Percentiles rank a stretch among this genome's conserved stretches.
phyloP scores from a whole-genome alignment of 805 yeast genomes.

The Saccharomycopsis sp. region DNA sequence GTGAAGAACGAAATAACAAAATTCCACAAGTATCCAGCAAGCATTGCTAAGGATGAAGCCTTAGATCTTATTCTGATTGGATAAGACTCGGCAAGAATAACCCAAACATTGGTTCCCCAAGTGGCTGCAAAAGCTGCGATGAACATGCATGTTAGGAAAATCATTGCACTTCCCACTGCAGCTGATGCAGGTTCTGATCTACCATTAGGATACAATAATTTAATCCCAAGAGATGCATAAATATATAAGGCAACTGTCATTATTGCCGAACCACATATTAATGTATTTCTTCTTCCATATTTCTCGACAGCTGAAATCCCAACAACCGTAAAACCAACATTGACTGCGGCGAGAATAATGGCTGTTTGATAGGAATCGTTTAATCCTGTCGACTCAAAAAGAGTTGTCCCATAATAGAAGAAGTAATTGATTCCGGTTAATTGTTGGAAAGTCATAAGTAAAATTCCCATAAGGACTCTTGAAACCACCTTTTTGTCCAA shows the following conservation, averaged over 20 bases:
- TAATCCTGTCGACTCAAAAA: conserved; percentile 53
- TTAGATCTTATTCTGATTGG: conserved; percentile 59
- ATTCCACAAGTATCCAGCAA: conserved; percentile 57
- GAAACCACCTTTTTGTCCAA: conserved; percentile 48
- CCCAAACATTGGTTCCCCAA: conserved; percentile 71
- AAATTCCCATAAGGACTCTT: conserved; percentile 44
- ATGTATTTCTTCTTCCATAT: conserved; percentile 44
- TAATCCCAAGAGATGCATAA: conserved; percentile 54
- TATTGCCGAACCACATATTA: conserved; percentile 42
- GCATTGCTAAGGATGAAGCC: conserved; percentile 53
- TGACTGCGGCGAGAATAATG: conserved; percentile 50
- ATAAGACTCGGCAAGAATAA: conserved; percentile 60
- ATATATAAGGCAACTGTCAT: conserved; percentile 16
- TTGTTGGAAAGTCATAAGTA: conserved; percentile 59
- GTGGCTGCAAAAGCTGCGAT: conserved; percentile 64
- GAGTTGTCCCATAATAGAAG: conserved; percentile 60
- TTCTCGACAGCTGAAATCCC: conserved; percentile 49
- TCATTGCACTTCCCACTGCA: conserved; percentile 57
- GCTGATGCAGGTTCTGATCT: conserved; percentile 37
- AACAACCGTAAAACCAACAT: conserved; percentile 47
- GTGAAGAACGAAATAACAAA: conserved; percentile 61
- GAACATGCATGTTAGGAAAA: conserved; percentile 56
- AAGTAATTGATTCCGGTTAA: conserved; percentile 60
- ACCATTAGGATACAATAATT: conserved; percentile 22
- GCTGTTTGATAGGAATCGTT: conserved; percentile 53